Percentiles rank a stretch among this genome's conserved stretches.
Conservation (phyloP, 108 stramenopile genomes). For the Nannochloropsis gaditana region DNA sequence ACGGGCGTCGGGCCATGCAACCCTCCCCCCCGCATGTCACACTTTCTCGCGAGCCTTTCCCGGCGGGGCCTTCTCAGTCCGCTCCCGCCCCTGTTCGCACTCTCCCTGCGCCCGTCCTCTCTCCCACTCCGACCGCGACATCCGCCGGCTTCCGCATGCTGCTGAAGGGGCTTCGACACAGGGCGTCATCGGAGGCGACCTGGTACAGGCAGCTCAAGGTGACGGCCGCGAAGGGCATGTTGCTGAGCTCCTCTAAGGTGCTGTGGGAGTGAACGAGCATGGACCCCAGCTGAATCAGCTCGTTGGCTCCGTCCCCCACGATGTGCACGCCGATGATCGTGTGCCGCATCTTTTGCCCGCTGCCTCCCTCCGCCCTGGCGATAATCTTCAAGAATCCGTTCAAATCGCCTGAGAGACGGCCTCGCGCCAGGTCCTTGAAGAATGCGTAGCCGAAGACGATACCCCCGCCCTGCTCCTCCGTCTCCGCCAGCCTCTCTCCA, state of each 20-base stretch:
- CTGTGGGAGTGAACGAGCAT: constrained; percentile 31
- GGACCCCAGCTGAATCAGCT: constrained; percentile 50
- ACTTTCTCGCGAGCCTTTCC: too few species aligned
- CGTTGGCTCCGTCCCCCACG: constrained; percentile 47
- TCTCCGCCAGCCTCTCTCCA: not conserved
- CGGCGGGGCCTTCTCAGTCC: too few species aligned
- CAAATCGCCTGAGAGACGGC: constrained; percentile 33
- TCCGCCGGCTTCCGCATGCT: not conserved
- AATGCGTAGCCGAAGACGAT: constrained; percentile 41
- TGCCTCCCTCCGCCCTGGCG: constrained; percentile 18
- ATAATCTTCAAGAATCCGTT: constrained; percentile 43
- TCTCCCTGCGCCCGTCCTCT: too few species aligned
- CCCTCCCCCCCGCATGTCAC: too few species aligned
- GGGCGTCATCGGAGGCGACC: constrained; percentile 46
- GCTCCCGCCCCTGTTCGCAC: too few species aligned
- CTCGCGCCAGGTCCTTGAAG: constrained; percentile 43
- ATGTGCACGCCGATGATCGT: constrained; percentile 33
- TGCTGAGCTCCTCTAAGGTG: constrained; percentile 45
- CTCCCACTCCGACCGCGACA: too few species aligned
- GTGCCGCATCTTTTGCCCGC: constrained; percentile 24
- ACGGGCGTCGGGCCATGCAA: too few species aligned
- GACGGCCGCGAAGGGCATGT: constrained; percentile 51
- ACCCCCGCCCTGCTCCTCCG: not conserved
- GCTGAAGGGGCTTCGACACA: constrained; percentile 45
- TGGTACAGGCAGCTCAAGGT: constrained; percentile 50